Evolutionary conservation across 495 filamentous ascomycete species (phyloP).

Genomic region (Neurospora intermedia): DNA sequence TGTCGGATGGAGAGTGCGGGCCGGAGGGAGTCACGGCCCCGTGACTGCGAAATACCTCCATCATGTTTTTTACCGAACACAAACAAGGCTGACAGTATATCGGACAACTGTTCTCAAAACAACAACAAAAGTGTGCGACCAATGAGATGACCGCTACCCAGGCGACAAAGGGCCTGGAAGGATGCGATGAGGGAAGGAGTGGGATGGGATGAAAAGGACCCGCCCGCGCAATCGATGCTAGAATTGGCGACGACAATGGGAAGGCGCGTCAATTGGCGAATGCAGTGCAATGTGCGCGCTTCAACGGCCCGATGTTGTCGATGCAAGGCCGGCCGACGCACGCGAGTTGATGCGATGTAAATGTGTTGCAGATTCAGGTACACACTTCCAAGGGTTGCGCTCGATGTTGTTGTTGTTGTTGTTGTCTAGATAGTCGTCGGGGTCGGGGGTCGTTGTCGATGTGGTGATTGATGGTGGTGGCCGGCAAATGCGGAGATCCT

Average conservation of each 20-base stretch:
- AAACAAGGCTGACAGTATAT: neutral
- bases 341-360: neutral
- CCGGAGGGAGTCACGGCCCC: conserved; percentile 36
- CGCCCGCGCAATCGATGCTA: neutral
- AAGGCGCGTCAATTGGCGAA: neutral
- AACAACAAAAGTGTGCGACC: neutral
- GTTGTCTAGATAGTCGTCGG: neutral
- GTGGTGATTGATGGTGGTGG: neutral
- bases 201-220: neutral
- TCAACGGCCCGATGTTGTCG: neutral
- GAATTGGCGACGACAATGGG: neutral
- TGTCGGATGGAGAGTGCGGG: conserved; percentile 48
- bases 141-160: neutral
- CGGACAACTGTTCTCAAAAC: neutral
- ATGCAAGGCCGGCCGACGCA: neutral
- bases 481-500: neutral
- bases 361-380: neutral
- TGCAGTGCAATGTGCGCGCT: neutral
- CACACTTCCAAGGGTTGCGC: neutral
- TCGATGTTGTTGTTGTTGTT: neutral
- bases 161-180: neutral
- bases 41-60: conserved; percentile 4
- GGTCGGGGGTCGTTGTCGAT: neutral
- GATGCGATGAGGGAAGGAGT: neutral
- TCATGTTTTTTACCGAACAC: neutral